phyloP scores from a whole-genome alignment of 495 filamentous ascomycete species.

The Hyaloscypha finlandica region DNA sequence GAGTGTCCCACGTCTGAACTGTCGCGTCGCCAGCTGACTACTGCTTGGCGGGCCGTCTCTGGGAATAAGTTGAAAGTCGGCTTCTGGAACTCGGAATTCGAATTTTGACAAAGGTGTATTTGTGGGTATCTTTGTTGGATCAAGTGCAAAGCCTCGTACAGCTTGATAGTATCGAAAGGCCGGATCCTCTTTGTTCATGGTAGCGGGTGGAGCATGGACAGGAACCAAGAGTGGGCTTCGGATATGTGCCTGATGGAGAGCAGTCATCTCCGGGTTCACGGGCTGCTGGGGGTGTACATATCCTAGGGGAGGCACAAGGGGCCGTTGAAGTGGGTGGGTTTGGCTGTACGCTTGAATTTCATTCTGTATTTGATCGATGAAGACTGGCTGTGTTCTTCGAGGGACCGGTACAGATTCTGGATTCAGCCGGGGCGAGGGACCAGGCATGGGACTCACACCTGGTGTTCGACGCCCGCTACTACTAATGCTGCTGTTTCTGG shows the following conservation, averaged over 20 bases:
- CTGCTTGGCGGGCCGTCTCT: slow-evolving; percentile 9
- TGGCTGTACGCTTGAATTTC: slow-evolving; percentile 7
- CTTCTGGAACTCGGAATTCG: slow-evolving; percentile 24
- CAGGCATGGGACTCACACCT: background rate
- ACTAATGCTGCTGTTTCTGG: slow-evolving; percentile 17
- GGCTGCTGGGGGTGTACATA: slow-evolving; percentile 10
- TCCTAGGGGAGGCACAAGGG: slow-evolving; percentile 26
- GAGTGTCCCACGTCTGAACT: slow-evolving; percentile 25
- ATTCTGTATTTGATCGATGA: background rate
- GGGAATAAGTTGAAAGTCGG: slow-evolving; percentile 19
- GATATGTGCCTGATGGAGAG: slow-evolving; percentile 34
- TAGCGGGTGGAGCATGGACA: background rate
- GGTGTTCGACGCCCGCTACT: slow-evolving; percentile 13
- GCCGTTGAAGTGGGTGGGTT: slow-evolving; percentile 13
- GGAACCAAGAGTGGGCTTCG: slow-evolving; percentile 28
- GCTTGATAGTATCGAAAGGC: slow-evolving; percentile 28
- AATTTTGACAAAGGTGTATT: slow-evolving; percentile 17
- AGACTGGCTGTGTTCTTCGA: background rate
- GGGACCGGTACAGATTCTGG: background rate
- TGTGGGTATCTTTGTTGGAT: slow-evolving; percentile 19
- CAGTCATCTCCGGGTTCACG: slow-evolving; percentile 23
- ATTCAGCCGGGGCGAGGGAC: background rate
- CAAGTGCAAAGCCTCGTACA: slow-evolving; percentile 26
- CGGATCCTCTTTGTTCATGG: slow-evolving; percentile 14
- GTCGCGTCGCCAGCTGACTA: slow-evolving; percentile 12